phyloP scores from a whole-genome alignment of 805 yeast genomes.

The Monosporozyma unispora region DNA sequence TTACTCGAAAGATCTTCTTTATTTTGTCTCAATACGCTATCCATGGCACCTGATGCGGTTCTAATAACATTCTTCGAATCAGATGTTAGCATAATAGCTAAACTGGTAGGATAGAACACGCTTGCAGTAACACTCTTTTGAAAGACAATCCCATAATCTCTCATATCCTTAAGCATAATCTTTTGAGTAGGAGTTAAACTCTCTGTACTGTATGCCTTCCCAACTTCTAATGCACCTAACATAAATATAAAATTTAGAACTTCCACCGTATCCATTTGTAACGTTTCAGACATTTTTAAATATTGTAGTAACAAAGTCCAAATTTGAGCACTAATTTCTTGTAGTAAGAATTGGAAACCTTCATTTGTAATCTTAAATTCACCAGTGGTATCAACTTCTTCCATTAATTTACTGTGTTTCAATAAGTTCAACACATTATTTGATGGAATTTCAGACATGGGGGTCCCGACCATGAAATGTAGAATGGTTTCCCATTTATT shows the following conservation, averaged over 20 bases:
- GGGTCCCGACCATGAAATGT: slow-evolving; percentile 97
- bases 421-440: slow-evolving; percentile 72
- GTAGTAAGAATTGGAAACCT: slow-evolving; percentile 90
- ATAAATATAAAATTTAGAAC: slow-evolving; percentile 88
- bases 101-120: slow-evolving; percentile 79
- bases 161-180: slow-evolving; percentile 77
- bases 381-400: slow-evolving; percentile 36
- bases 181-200: slow-evolving; percentile 72
- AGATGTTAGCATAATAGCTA: slow-evolving; percentile 83
- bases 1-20: slow-evolving; percentile 10
- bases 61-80: slow-evolving; percentile 58
- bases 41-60: slow-evolving; percentile 68
- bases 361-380: slow-evolving; percentile 68
- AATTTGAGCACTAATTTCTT: slow-evolving; percentile 86
- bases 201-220: slow-evolving; percentile 69
- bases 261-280: slow-evolving; percentile 92
- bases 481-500: slow-evolving; percentile 90
- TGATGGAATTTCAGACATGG: slow-evolving; percentile 58
- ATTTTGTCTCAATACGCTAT: slow-evolving; percentile 44
- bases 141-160: slow-evolving; percentile 87
- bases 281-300: slow-evolving; percentile 69
- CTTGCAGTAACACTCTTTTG: slow-evolving; percentile 48
- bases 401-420: slow-evolving; percentile 82
- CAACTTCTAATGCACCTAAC: slow-evolving; percentile 86
- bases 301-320: slow-evolving; percentile 90